Percentiles rank a stretch among this genome's conserved stretches.
Conservation (phyloP, 1,139 yeast species). For the Chernovozyma aurita region DNA sequence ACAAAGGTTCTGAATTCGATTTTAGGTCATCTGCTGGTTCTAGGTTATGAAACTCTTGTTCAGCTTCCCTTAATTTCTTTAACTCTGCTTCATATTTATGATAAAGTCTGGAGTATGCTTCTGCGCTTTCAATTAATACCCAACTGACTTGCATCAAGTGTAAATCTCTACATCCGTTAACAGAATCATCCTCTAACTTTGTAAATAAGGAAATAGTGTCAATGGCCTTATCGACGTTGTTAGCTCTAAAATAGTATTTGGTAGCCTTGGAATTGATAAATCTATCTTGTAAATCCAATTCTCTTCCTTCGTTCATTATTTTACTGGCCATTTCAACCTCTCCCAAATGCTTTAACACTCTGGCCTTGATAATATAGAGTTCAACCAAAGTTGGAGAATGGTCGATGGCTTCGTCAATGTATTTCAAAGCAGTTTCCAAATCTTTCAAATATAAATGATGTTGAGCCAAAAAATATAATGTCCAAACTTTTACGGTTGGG, state of each 20-base stretch:
- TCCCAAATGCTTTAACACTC: conserved; percentile 72
- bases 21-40: not conserved
- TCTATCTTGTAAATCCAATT: conserved; percentile 81
- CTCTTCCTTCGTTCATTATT: conserved; percentile 66
- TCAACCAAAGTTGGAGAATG: conserved; percentile 86
- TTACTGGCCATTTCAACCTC: conserved; percentile 58
- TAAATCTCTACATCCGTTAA: conserved; percentile 81
- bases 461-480: conserved; percentile 75
- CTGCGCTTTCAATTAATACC: conserved; percentile 84
- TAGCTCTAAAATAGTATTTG: conserved; percentile 80
- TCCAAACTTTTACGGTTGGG: conserved; percentile 69
- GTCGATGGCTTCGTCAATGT: conserved; percentile 57
- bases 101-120: conserved; percentile 52
- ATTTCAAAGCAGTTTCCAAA: conserved; percentile 47
- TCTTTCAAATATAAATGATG: conserved; percentile 61
- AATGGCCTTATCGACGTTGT: conserved; percentile 70
- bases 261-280: conserved; percentile 86
- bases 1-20: not conserved
- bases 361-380: conserved; percentile 72
- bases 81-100: conserved; percentile 18
- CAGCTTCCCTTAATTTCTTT: conserved; percentile 8
- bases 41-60: conserved; percentile 8
- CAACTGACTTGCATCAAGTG: conserved; percentile 90
- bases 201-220: conserved; percentile 77
- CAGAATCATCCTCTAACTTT: conserved; percentile 66